Base-by-base conservation (phyloP, 768 basidiomycete species). In the Tricholoma hemisulphureum region DNA sequence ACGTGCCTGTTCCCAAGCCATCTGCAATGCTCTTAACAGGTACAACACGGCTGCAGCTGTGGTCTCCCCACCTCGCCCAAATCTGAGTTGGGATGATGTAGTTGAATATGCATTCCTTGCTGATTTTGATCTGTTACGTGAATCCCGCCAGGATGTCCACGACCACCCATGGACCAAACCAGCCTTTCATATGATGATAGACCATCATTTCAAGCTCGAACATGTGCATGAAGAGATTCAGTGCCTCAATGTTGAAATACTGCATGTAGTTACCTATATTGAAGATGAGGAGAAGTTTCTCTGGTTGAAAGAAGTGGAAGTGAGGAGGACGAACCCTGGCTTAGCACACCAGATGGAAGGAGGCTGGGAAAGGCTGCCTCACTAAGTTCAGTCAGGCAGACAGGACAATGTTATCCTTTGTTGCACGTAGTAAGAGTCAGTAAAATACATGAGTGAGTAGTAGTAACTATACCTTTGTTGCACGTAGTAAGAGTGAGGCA, bases 191-290 rank as follows among this genome's bases (percentile, higher is more conserved):
- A 16, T 57, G 4, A 51, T 60, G 1, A 61, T 67, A 57, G 64
- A 68, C 24, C 23, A 55, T 1, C 46, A 57, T 49, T 66, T 61
- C 53, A 65, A 68, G 45, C 60, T 63, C 1, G 43, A 54, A 6
- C 51, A 58, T 6, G 71, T 71, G 1, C 20, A 53, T n/a, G n/a
- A n/a, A n/a, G n/a, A n/a, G n/a, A n/a, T n/a, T n/a, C n/a, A n/a
- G n/a, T n/a, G n/a, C n/a, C 56, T 67, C 26, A 64, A 70, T 34
- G 41, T 70, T 11, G 68, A 72, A 55, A 61, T 71, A 10, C 28
- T 11, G 1, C 51, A 60, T 1, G 13, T 72, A 0, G 26, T 58
- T 6, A 69, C 63, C 0, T 67, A 61, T 49, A 63, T 69, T 16
- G 20, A 23, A 10, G 65, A 60, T 32, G 39, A 59, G 35, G 56